Evolutionary conservation across 495 filamentous ascomycete species (phyloP).

Genomic region (Penicillium canariense): DNA sequence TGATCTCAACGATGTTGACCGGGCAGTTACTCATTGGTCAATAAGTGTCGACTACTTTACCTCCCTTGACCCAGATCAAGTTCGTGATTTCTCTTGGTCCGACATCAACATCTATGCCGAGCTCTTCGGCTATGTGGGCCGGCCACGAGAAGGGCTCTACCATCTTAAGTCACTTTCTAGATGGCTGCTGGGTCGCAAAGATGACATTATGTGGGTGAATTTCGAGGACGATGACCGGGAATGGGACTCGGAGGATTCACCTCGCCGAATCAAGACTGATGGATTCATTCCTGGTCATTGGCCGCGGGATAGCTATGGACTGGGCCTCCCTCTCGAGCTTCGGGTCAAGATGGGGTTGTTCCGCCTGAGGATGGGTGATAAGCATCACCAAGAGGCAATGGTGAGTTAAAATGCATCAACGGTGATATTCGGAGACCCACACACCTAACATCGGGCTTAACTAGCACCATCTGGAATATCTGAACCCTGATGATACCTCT

Average conservation of each 20-base stretch:
- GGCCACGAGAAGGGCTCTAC: conserved; percentile 60
- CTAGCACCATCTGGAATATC: conserved; percentile 60
- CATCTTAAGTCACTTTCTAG: conserved; percentile 68
- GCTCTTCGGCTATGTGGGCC: conserved; percentile 62
- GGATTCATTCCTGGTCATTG: conserved; percentile 56
- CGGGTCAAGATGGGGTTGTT: conserved; percentile 84
- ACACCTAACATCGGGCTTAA: conserved; percentile 8
- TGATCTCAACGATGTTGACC: conserved; percentile 53
- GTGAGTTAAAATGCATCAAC: conserved; percentile 42
- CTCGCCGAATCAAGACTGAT: conserved; percentile 57
- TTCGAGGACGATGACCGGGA: conserved; percentile 79
- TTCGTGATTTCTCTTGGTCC: conserved; percentile 68
- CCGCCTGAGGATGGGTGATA: conserved; percentile 61
- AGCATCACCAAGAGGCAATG: conserved; percentile 69
- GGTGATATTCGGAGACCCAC: background rate
- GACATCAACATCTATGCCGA: conserved; percentile 83
- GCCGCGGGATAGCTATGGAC: conserved; percentile 62
- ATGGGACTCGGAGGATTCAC: conserved; percentile 75
- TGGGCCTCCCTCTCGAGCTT: conserved; percentile 75
- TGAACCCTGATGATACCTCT: conserved; percentile 56
- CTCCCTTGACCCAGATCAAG: conserved; percentile 45
- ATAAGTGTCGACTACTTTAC: conserved; percentile 56
- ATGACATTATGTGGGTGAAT: conserved; percentile 79
- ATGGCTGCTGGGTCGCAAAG: conserved; percentile 75
- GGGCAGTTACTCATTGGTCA: conserved; percentile 60